These are phyloP conservation scores for Wakefieldia striispora DNA, from an alignment of 768 basidiomycete genomes.

Conservation along the genomic window DNA sequence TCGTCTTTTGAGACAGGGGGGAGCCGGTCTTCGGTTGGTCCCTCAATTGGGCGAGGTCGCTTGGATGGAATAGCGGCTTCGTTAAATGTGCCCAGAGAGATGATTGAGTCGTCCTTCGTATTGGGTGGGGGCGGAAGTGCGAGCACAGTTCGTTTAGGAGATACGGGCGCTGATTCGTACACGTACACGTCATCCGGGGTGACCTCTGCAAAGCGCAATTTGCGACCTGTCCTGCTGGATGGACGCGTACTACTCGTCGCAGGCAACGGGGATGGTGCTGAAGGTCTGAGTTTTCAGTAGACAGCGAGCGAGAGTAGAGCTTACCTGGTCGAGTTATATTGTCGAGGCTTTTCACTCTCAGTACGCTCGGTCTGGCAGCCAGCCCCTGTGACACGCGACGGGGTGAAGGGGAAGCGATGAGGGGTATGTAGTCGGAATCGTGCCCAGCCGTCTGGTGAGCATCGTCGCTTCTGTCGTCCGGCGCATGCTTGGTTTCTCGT, in stretches of 20 bases:
- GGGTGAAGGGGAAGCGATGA: conserved; percentile 13
- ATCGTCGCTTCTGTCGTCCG: background rate
- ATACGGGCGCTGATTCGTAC: conserved; percentile 78
- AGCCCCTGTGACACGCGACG: conserved; percentile 9
- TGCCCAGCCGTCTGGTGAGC: background rate
- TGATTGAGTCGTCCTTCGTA: conserved; percentile 26
- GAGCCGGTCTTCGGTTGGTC: background rate
- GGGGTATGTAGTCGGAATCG: background rate
- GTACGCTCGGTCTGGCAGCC: conserved; percentile 21
- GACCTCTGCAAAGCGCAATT: conserved; percentile 74
- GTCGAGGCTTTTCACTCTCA: conserved; percentile 32
- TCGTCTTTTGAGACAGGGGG: background rate
- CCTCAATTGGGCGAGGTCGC: background rate
- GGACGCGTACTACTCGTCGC: conserved; percentile 56
- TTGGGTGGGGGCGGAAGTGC: conserved; percentile 49
- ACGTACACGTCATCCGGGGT: conserved; percentile 74
- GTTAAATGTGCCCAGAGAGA: conserved; percentile 41
- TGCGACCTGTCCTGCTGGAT: conserved; percentile 51
- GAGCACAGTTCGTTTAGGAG: conserved; percentile 57
- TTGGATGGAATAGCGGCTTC: conserved; percentile 12
- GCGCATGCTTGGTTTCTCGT: background rate
- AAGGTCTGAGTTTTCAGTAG: background rate
- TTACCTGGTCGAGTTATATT: conserved; percentile 23
- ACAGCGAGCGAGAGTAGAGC: background rate
- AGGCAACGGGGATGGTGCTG: conserved; percentile 42